Conservation (phyloP, 768 basidiomycete species). For the Lactarius pseudohatsudake region DNA sequence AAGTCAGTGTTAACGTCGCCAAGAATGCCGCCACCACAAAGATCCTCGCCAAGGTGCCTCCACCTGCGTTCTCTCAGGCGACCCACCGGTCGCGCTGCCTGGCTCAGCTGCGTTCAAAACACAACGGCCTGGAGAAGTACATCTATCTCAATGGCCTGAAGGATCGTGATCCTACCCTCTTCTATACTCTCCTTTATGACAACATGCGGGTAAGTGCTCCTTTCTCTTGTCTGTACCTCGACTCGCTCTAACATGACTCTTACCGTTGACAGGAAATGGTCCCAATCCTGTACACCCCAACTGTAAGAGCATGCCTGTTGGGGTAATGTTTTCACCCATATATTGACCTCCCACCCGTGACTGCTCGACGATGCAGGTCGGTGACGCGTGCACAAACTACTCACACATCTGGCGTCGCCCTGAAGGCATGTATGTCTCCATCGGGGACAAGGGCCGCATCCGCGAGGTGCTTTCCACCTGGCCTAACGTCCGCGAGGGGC, state of each 20-base stretch:
- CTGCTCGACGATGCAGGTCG: conserved; percentile 38
- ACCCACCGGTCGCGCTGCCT: conserved; percentile 63
- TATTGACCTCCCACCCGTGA: conserved; percentile 66
- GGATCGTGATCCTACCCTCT: conserved; percentile 67
- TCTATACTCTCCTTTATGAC: conserved; percentile 73
- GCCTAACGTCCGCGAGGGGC: conserved; percentile 69
- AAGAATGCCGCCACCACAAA: conserved; percentile 18
- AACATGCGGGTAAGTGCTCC: conserved; percentile 59
- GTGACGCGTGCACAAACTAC: conserved; percentile 29
- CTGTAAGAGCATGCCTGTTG: conserved; percentile 84
- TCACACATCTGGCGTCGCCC: conserved; percentile 31
- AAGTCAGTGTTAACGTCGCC: conserved; percentile 22
- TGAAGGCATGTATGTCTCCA: conserved; percentile 57
- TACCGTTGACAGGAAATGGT: conserved; percentile 46
- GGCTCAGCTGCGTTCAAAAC: conserved; percentile 70
- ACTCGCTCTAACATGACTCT: neutral
- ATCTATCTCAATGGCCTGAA: conserved; percentile 80
- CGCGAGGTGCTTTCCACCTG: conserved; percentile 68
- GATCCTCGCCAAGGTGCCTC: conserved; percentile 25
- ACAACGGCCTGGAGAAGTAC: conserved; percentile 76
- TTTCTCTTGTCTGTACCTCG: neutral
- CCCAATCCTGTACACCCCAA: conserved; percentile 90
- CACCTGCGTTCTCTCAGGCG: conserved; percentile 33
- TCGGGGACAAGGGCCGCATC: conserved; percentile 83
- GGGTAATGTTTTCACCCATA: conserved; percentile 70